Evolutionary conservation across 2,329 filamentous ascomycete genomes (phyloP), one percentile per base, ranked within the genome.

Genomic region (Colletotrichum kahawae): DNA sequence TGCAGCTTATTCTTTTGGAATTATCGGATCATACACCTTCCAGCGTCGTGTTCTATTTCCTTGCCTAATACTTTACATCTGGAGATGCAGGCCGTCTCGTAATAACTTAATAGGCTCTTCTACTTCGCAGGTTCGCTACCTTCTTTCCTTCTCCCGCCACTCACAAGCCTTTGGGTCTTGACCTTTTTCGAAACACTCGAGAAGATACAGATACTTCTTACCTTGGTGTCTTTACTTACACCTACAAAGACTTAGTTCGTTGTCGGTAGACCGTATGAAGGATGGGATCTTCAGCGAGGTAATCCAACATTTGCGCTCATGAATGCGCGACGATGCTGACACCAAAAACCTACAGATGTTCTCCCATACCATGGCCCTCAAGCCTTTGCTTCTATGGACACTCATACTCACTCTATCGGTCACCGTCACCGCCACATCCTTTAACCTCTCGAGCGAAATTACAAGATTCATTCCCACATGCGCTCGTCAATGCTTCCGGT

Each of bases 401-500:
- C 71, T 82, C 79, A 83, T 84, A 76, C 79, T 83, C 75, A 74
- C 81, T 57, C 69, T 82, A 33, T 78, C 80, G 56, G 65, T 72
- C 29, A 77, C 78, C 77, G 74, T 78, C 63, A 78, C 78, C 51
- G 78, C 79, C 56, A 64, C 79, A 68, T 79, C 81, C 54, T 79
- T 80, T 73, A 80, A 79, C 71, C 80, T 87, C 51, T 81, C 83
- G 2, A 79, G 78, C 70, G 84, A 86, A 51, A 79, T 90, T 31
- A 82, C 85, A 51, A 79, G 82, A 68, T 83, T 86, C 67, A 82
- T 93, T n/a, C 91, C 92, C 8, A 76, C 82, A 16, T 95, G 93
- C 80, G 92, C 92, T 5, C 83, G 87, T 76, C 78, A 82, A 56
- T 95, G 94, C 81, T 87, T 95, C 78, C 80, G 87, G 76, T 88